Percentiles rank a stretch among this genome's conserved stretches.
These are phyloP conservation scores for sweet orange (Citrus sinensis) DNA, from an alignment of 345 rosid species.

Conservation along the genomic window DVS_A1.0 CM039169.1:18141501-18142000, in stretches of 20 bases:
- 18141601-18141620: slow-evolving; percentile 60
- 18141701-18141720: not conserved
- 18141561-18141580: slow-evolving; percentile 92
- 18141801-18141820: not conserved
- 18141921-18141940: no score
- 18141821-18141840: not conserved
- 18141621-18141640: not conserved
- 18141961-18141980: not conserved
- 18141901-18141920: not conserved
- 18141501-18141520: slow-evolving; percentile 94
- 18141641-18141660: slow-evolving; percentile 1
- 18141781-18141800: not conserved
- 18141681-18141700: not conserved
- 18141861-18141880: not conserved
- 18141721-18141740: not conserved
- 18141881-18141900: not conserved
- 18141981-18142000: not conserved
- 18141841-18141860: not conserved
- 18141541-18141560: slow-evolving; percentile 93
- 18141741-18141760: not conserved
- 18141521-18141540: slow-evolving; percentile 98
- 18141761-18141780: not conserved
- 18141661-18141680: not conserved
- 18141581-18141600: slow-evolving; percentile 88
- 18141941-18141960: not conserved